Evolutionary conservation across 164 flowering plant species (phyloP).

Genomic region (Euptelea pleiosperma): DNA sequence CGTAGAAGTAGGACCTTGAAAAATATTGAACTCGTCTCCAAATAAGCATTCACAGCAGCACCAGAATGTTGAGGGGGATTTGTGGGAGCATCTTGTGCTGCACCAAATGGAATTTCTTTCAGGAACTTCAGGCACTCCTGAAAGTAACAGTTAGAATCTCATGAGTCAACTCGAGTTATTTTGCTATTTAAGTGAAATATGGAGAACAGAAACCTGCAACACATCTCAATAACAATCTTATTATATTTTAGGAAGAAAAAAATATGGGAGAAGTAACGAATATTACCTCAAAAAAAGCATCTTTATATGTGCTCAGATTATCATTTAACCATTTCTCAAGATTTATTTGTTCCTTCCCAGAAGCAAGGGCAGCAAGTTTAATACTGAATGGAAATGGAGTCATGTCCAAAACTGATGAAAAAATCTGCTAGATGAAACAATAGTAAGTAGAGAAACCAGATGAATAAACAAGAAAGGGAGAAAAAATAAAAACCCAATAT

Average conservation of each 20-base stretch:
- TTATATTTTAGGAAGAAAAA: not conserved
- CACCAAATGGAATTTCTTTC: conserved; percentile 52
- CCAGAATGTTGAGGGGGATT: conserved; percentile 50
- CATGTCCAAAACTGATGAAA: conserved; percentile 59
- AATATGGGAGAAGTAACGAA: not conserved
- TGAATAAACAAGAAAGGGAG: not conserved
- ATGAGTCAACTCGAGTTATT: not conserved
- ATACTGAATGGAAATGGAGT: conserved; percentile 58
- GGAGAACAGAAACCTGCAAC: not conserved
- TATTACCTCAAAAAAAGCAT: conserved; percentile 72
- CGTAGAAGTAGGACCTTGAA: conserved; percentile 49
- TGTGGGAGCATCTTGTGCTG: conserved; percentile 42
- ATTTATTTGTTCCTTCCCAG: conserved; percentile 55
- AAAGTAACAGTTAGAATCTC: conserved; percentile 10
- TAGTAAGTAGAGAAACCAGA: not conserved
- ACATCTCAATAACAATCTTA: not conserved
- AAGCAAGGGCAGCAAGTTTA: conserved; percentile 71
- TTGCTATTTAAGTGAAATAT: not conserved
- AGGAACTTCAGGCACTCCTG: conserved; percentile 87
- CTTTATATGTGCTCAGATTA: conserved; percentile 46
- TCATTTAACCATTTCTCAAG: conserved; percentile 76
- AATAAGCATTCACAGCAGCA: conserved; percentile 41
- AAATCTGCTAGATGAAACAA: conserved; percentile 44
- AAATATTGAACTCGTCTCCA: conserved; percentile 51
- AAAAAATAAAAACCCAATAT: not conserved